Evolutionary conservation across 805 yeast genomes (phyloP).

Genomic region (Isabelozyma pseudorhagii): DNA sequence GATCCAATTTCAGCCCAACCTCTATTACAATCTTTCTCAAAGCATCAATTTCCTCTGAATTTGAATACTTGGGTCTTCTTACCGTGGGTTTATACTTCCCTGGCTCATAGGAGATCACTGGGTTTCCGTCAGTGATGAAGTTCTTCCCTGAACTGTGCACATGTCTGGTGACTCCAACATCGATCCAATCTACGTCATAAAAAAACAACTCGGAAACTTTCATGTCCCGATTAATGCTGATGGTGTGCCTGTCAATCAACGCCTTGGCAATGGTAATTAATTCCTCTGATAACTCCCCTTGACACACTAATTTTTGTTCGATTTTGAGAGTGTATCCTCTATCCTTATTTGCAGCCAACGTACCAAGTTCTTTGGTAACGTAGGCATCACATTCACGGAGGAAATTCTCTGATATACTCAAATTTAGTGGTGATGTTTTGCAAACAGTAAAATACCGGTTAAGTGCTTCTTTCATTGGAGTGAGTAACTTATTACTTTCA

Average conservation of each 20-base stretch:
- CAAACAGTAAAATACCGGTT: slow-evolving; percentile 47
- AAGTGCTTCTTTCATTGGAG: slow-evolving; percentile 53
- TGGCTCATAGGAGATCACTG: slow-evolving; percentile 2
- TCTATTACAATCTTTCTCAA: slow-evolving; percentile 34
- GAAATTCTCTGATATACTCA: slow-evolving; percentile 58
- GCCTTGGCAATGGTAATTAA: slow-evolving; percentile 37
- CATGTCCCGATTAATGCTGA: slow-evolving; percentile 40
- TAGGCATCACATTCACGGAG: slow-evolving; percentile 53
- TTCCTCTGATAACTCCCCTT: slow-evolving; percentile 54
- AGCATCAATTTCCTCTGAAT: slow-evolving; percentile 30
- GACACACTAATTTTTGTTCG: slow-evolving; percentile 61
- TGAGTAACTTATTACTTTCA: slow-evolving; percentile 37
- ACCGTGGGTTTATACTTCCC: not conserved
- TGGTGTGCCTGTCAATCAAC: slow-evolving; percentile 47
- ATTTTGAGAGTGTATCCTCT: slow-evolving; percentile 40
- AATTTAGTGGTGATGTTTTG: slow-evolving; percentile 50
- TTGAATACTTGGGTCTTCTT: slow-evolving; percentile 21
- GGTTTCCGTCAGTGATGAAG: not conserved
- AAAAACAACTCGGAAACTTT: slow-evolving; percentile 56
- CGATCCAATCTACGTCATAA: slow-evolving; percentile 66
- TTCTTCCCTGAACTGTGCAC: slow-evolving; percentile 10
- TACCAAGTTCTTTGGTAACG: slow-evolving; percentile 26
- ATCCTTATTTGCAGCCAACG: slow-evolving; percentile 16
- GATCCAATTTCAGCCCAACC: slow-evolving; percentile 1
- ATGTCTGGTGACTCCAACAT: slow-evolving; percentile 24